Conservation (phyloP, 2,329 filamentous ascomycete genomes). For the Fulvia fulva region DNA sequence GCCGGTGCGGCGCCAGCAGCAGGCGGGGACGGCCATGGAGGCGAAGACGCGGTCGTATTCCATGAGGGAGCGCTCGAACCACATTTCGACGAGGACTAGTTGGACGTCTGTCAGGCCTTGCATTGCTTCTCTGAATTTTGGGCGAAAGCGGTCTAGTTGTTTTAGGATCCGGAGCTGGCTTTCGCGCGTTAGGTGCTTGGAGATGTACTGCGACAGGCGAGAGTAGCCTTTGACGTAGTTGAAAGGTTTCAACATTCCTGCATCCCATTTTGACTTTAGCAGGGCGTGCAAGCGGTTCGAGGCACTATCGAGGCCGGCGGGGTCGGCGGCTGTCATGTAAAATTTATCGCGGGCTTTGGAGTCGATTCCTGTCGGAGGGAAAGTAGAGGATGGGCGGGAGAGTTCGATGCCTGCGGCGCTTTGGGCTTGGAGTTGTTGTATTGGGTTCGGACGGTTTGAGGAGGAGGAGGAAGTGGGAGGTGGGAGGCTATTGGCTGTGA, state of each 20-base stretch:
- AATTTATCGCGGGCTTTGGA: slow-evolving; percentile 72
- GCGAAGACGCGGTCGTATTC: slow-evolving; percentile 98
- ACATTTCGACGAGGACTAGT: slow-evolving; percentile 94
- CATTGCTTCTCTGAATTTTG: slow-evolving; percentile 93
- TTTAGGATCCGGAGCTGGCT: slow-evolving; percentile 89
- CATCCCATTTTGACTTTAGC: slow-evolving; percentile 91
- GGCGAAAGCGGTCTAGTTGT: slow-evolving; percentile 87
- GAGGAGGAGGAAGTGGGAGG: slow-evolving; percentile 21
- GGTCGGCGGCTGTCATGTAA: slow-evolving; percentile 94
- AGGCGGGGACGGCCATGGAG: slow-evolving; percentile 97
- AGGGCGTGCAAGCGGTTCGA: slow-evolving; percentile 95
- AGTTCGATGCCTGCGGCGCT: slow-evolving; percentile 52
- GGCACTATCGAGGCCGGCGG: slow-evolving; percentile 77
- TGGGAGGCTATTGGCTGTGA: slow-evolving; percentile 42
- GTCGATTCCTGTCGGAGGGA: slow-evolving; percentile 51
- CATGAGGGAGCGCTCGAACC: slow-evolving; percentile 95
- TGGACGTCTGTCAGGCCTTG: slow-evolving; percentile 90
- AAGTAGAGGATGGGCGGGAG: slow-evolving; percentile 57
- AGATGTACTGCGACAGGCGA: slow-evolving; percentile 84
- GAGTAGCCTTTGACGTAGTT: slow-evolving; percentile 98
- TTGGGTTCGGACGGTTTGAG: slow-evolving; percentile 26
- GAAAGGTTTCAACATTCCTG: slow-evolving; percentile 90
- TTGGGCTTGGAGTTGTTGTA: slow-evolving; percentile 16
- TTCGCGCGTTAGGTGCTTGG: slow-evolving; percentile 73
- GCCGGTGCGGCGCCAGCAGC: slow-evolving; percentile 92